These are phyloP conservation scores for Nitzschia putrida DNA, from an alignment of 108 stramenopile species.

Conservation along the genomic window DNA sequence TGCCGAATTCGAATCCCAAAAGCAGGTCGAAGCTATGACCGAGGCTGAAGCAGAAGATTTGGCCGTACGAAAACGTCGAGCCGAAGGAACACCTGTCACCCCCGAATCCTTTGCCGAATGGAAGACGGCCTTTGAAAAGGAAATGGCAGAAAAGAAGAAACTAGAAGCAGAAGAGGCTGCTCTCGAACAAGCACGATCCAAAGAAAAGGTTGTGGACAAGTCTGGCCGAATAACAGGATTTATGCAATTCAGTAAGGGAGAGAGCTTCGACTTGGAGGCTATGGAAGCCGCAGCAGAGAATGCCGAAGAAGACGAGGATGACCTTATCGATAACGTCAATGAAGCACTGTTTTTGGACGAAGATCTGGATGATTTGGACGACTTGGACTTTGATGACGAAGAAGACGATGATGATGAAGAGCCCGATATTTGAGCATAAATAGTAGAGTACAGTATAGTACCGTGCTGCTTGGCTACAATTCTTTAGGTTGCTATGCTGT, in stretches of 20 bases:
- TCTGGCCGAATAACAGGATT: slow-evolving; percentile 70
- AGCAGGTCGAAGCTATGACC: slow-evolving; percentile 68
- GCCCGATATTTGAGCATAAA: slow-evolving; percentile 21
- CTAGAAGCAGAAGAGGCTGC: slow-evolving; percentile 39
- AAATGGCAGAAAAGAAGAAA: slow-evolving; percentile 54
- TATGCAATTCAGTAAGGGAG: slow-evolving; percentile 71
- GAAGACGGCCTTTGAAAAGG: slow-evolving; percentile 68
- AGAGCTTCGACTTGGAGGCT: slow-evolving; percentile 71
- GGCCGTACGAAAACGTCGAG: slow-evolving; percentile 78
- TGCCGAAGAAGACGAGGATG: slow-evolving; percentile 62
- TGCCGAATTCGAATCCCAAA: slow-evolving; percentile 80
- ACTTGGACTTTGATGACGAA: slow-evolving; percentile 65
- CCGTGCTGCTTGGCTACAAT: too few relatives aligned
- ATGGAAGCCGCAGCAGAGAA: slow-evolving; percentile 82
- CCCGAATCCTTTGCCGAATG: slow-evolving; percentile 71
- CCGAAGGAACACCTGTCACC: slow-evolving; percentile 82
- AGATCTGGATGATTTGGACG: slow-evolving; percentile 80
- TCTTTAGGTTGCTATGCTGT: too few relatives aligned
- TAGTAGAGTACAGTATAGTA: too few relatives aligned
- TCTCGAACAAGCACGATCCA: slow-evolving; percentile 32
- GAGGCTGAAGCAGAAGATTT: slow-evolving; percentile 82
- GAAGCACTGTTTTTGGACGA: slow-evolving; percentile 77
- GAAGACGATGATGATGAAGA: slow-evolving; percentile 66
- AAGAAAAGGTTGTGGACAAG: slow-evolving; percentile 51
- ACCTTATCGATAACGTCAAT: slow-evolving; percentile 38